Conservation (phyloP, 2,329 filamentous ascomycete genomes). For the Claviceps pusilla region DNA sequence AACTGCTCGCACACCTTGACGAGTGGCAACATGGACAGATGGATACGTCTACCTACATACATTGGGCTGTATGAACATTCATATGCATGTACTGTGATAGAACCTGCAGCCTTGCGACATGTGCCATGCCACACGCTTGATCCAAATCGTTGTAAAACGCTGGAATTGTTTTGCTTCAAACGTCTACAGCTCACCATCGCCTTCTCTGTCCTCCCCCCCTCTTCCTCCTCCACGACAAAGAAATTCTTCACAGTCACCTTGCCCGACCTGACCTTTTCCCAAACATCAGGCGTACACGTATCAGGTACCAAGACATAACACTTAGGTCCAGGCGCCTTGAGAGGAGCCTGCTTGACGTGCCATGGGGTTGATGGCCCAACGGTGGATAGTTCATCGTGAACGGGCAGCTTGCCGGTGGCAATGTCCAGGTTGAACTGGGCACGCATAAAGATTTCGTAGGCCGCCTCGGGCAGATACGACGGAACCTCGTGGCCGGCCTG, state of each 20-base stretch:
- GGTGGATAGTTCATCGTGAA: conserved; percentile 34
- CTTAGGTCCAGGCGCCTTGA: conserved; percentile 29
- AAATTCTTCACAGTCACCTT: conserved; percentile 33
- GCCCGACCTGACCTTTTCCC: conserved; percentile 32
- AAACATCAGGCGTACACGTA: conserved; percentile 41
- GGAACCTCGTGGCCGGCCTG: conserved; percentile 50
- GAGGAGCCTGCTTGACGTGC: conserved; percentile 39
- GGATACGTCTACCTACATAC: too few species aligned
- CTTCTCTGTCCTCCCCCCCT: neutral
- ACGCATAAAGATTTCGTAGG: conserved; percentile 43
- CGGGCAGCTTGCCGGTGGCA: conserved; percentile 35
- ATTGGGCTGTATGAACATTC: too few species aligned
- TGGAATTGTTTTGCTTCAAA: too few species aligned
- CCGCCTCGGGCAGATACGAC: conserved; percentile 41
- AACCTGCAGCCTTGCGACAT: neutral
- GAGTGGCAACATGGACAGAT: too few species aligned
- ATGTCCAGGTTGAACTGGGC: conserved; percentile 40
- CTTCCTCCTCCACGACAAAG: conserved; percentile 13
- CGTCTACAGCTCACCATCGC: conserved; percentile 1
- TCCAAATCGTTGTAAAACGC: too few species aligned
- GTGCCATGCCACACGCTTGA: neutral
- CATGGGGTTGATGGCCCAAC: conserved; percentile 42
- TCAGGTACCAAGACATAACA: conserved; percentile 45
- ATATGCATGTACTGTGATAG: neutral
- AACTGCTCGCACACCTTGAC: too few species aligned